Conservation (phyloP, 1,284 basidiomycete species). For the Cryptococcus sp. region DNA sequence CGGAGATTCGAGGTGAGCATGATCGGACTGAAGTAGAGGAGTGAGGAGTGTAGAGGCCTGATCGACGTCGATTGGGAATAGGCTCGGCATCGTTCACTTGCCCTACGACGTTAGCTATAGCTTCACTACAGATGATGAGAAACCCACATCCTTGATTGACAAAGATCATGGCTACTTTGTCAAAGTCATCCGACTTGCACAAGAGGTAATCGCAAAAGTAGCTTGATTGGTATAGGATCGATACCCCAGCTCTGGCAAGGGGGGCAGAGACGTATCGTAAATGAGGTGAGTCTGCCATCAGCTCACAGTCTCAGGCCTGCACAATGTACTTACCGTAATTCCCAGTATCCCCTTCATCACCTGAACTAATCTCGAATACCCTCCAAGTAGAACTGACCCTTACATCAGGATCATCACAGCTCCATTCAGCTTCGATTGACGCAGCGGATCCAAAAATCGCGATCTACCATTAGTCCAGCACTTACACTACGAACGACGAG, state of each 20-base stretch:
- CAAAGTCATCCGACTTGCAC: constrained; percentile 46
- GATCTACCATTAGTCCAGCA: constrained; percentile 20
- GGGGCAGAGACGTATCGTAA: constrained; percentile 71
- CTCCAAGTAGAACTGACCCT: constrained; percentile 35
- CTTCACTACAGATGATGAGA: background rate
- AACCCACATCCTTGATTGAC: constrained; percentile 36
- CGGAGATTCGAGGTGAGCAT: constrained; percentile 21
- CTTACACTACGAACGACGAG: background rate
- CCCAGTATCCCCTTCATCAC: constrained; percentile 26
- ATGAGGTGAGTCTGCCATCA: constrained; percentile 37
- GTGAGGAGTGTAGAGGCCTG: constrained; percentile 1
- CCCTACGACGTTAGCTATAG: background rate
- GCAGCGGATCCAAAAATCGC: constrained; percentile 35
- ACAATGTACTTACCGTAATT: constrained; percentile 31
- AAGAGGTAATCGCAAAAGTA: constrained; percentile 81
- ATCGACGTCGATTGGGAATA: constrained; percentile 29
- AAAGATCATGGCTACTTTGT: constrained; percentile 31
- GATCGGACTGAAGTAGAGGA: constrained; percentile 1
- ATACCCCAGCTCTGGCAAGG: constrained; percentile 71
- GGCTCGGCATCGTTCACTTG: constrained; percentile 1
- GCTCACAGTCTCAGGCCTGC: constrained; percentile 1
- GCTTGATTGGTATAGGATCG: constrained; percentile 77
- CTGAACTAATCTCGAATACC: constrained; percentile 42
- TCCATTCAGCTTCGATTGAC: constrained; percentile 32
- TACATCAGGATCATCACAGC: constrained; percentile 14